Evolutionary conservation across 768 basidiomycete genomes (phyloP).

Genomic region (Tylopilus subfusipes): DNA sequence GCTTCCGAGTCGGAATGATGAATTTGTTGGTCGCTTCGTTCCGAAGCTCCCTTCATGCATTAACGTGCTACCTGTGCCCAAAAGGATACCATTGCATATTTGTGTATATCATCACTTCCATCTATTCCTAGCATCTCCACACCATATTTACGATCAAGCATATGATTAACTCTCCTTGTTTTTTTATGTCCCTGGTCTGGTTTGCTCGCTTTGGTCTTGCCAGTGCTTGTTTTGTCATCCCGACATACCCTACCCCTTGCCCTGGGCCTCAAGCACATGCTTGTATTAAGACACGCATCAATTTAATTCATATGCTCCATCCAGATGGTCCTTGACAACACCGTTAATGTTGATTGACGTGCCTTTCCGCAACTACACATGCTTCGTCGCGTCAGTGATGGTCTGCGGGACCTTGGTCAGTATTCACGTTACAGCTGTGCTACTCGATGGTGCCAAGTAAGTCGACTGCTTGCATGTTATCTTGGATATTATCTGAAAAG

Average conservation of each 20-base stretch:
- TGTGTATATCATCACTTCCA: slow-evolving; percentile 34
- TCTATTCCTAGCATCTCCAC: slow-evolving; percentile 31
- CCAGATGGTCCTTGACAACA: slow-evolving; percentile 1
- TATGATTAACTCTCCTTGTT: slow-evolving; percentile 23
- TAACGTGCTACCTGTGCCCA: slow-evolving; percentile 7
- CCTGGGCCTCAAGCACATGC: slow-evolving; percentile 25
- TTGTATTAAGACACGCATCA: slow-evolving; percentile 33
- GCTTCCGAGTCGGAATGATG: slow-evolving; percentile 22
- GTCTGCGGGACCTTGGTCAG: neutral
- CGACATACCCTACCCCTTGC: slow-evolving; percentile 25
- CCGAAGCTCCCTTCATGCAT: slow-evolving; percentile 3
- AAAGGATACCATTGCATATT: slow-evolving; percentile 31
- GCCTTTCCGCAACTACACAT: slow-evolving; percentile 6
- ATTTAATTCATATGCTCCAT: slow-evolving; percentile 25
- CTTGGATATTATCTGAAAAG: neutral
- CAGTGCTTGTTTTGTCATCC: slow-evolving; percentile 29
- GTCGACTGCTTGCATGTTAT: neutral
- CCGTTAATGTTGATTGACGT: slow-evolving; percentile 1
- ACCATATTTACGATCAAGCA: slow-evolving; percentile 23
- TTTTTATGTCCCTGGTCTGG: slow-evolving; percentile 23
- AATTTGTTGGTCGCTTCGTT: neutral
- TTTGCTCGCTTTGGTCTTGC: slow-evolving; percentile 25
- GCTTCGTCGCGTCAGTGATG: neutral
- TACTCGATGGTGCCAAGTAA: neutral
- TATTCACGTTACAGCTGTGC: neutral